Evolutionary conservation across 2,329 filamentous ascomycete species (phyloP).

Genomic region (Mycosphaerella arachidis): DNA sequence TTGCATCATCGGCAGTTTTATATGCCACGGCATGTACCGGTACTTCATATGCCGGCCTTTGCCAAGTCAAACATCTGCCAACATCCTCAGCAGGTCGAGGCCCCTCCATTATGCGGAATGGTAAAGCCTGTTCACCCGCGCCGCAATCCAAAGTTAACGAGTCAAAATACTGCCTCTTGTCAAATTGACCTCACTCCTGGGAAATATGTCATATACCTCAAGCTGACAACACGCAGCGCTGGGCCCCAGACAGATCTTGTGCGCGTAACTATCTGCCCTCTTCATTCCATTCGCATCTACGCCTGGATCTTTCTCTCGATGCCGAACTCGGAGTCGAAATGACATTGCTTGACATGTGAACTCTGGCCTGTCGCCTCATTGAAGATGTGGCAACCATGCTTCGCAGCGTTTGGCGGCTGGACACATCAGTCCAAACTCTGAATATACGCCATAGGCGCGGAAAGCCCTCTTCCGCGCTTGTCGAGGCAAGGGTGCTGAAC

Average conservation of each 20-base stretch:
- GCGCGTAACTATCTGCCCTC: neutral
- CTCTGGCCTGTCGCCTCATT: constrained; percentile 69
- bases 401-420: constrained; percentile 83
- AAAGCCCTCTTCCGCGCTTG: neutral
- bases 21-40: neutral
- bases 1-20: neutral
- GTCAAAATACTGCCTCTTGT: neutral
- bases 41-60: neutral
- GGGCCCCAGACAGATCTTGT: neutral
- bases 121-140: neutral
- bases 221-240: neutral
- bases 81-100: neutral
- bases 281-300: neutral
- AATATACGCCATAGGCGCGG: neutral
- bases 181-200: neutral
- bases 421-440: constrained; percentile 5
- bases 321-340: constrained; percentile 63
- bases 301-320: neutral
- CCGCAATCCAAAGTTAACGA: neutral
- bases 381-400: constrained; percentile 76
- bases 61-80: neutral
- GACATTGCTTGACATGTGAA: constrained; percentile 65
- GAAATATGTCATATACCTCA: neutral
- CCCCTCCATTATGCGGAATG: neutral
- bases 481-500: constrained; percentile 24